Conservation (phyloP, 2,329 filamentous ascomycete species). For the Fusarium incarnatum region DNA sequence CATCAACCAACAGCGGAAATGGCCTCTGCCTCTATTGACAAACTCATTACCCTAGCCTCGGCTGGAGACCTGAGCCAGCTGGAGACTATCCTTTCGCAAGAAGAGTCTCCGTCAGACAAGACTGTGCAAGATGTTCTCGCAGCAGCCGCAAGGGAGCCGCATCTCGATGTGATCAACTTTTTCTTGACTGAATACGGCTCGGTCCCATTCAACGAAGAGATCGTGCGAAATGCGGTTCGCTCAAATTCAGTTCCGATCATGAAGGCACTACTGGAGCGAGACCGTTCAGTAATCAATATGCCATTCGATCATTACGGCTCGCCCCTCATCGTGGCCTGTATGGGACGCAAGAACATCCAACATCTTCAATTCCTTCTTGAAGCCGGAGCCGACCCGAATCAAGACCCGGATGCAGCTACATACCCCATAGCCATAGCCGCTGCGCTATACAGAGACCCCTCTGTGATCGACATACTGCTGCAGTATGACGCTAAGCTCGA, state of each 20-base stretch:
- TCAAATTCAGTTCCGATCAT: neutral
- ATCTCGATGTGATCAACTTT: neutral
- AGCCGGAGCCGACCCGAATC: too few relatives aligned
- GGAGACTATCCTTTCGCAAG: rapidly evolving
- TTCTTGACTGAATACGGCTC: neutral
- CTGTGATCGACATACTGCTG: neutral
- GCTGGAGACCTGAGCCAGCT: neutral
- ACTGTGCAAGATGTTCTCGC: neutral
- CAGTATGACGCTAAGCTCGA: neutral
- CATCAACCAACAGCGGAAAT: too few relatives aligned
- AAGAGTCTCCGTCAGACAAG: neutral
- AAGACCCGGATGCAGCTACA: neutral
- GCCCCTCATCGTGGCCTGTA: too few relatives aligned
- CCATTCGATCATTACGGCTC: neutral
- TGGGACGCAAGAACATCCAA: too few relatives aligned
- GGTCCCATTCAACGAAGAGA: neutral
- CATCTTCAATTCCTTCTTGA: too few relatives aligned
- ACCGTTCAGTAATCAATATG: neutral
- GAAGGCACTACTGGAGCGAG: neutral
- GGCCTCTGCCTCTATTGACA: neutral
- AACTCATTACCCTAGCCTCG: neutral
- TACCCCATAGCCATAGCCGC: neutral
- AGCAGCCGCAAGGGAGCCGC: rapidly evolving
- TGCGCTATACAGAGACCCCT: neutral
- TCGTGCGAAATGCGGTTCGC: neutral